These are phyloP conservation scores for Aulographum hederae DNA, from an alignment of 2,329 filamentous ascomycete species.

Conservation along the genomic window DNA sequence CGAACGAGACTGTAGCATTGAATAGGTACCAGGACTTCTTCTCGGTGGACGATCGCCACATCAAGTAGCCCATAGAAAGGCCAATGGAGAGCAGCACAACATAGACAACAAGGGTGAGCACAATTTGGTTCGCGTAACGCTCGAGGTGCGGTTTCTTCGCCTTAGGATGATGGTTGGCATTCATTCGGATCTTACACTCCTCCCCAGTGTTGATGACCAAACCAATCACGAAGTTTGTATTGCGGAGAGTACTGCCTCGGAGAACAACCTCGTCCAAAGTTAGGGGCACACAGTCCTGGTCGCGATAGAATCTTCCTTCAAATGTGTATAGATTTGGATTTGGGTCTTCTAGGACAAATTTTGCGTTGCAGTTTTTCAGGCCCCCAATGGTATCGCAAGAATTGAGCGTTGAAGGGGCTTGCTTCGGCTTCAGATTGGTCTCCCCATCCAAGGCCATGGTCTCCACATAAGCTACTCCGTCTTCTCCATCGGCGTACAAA, in stretches of 20 bases:
- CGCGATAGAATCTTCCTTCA: slow-evolving; percentile 43
- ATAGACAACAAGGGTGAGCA: slow-evolving; percentile 63
- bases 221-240: slow-evolving; percentile 54
- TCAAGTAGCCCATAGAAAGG: slow-evolving; percentile 58
- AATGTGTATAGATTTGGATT: slow-evolving; percentile 59
- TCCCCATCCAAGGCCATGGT: slow-evolving; percentile 64
- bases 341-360: slow-evolving; percentile 53
- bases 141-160: slow-evolving; percentile 79
- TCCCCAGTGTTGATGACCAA: slow-evolving; percentile 80
- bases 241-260: slow-evolving; percentile 63
- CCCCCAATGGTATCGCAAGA: slow-evolving; percentile 35
- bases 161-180: slow-evolving; percentile 70
- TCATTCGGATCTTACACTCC: slow-evolving; percentile 95
- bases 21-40: slow-evolving; percentile 52
- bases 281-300: slow-evolving; percentile 41
- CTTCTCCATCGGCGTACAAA: slow-evolving; percentile 54
- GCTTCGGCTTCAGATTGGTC: slow-evolving; percentile 59
- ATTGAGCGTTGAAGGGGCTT: slow-evolving; percentile 44
- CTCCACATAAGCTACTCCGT: slow-evolving; percentile 61
- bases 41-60: slow-evolving; percentile 50
- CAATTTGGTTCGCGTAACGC: slow-evolving; percentile 60
- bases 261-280: slow-evolving; percentile 67
- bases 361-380: slow-evolving; percentile 34
- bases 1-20: slow-evolving; percentile 44
- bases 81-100: slow-evolving; percentile 58